Evolutionary conservation across 1,284 basidiomycete genomes (phyloP).

Genomic region (Ustilago crameri): DNA sequence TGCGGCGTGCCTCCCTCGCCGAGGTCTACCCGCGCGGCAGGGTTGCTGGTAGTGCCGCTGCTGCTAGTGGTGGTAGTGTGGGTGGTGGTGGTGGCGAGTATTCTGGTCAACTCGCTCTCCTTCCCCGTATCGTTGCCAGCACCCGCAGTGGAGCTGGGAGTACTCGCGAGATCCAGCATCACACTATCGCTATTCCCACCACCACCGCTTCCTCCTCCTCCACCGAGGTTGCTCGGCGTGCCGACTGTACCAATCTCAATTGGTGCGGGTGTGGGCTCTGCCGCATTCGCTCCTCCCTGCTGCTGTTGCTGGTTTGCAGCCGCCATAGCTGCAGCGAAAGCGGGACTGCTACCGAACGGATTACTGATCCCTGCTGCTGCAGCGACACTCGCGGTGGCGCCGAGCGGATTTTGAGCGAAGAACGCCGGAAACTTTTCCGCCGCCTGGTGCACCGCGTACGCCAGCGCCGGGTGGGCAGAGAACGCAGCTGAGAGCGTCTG

Average conservation of each 20-base stretch:
- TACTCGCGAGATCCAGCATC: constrained; percentile 16
- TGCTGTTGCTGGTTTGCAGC: background rate
- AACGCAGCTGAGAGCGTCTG: constrained; percentile 37
- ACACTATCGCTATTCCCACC: constrained; percentile 21
- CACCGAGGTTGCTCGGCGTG: constrained; percentile 30
- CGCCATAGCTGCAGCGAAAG: background rate
- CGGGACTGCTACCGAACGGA: constrained; percentile 21
- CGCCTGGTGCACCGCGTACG: constrained; percentile 45
- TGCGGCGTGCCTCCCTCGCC: constrained; percentile 37
- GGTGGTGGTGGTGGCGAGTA: too few relatives aligned
- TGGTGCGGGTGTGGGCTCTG: background rate
- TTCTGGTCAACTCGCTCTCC: too few relatives aligned
- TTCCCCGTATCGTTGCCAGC: background rate
- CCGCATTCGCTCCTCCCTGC: background rate
- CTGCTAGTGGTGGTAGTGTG: background rate
- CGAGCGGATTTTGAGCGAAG: constrained; percentile 47
- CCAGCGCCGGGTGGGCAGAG: constrained; percentile 41
- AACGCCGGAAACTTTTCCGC: constrained; percentile 48
- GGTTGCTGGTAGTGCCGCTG: background rate
- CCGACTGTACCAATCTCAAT: constrained; percentile 21
- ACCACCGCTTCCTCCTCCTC: background rate
- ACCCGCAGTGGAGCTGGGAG: constrained; percentile 1
- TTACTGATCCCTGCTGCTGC: constrained; percentile 38
- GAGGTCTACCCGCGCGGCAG: constrained; percentile 24
- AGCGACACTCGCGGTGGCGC: constrained; percentile 35